phyloP scores from a whole-genome alignment of 768 basidiomycete species.

The Podaxis sp. region DNA sequence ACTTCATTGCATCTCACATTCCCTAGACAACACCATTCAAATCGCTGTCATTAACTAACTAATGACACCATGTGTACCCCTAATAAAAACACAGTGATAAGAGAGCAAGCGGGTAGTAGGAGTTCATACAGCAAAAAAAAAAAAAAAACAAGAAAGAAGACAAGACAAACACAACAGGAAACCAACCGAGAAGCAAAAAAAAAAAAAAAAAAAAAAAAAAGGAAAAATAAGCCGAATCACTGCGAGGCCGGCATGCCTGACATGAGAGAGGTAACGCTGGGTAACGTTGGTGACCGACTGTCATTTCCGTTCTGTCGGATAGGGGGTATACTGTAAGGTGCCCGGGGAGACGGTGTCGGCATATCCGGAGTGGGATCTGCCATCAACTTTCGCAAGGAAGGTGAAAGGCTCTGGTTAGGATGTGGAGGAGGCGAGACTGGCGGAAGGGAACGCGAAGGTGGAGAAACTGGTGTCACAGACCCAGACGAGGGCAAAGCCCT shows the following conservation, averaged over 20 bases:
- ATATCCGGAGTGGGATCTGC: slow-evolving; percentile 52
- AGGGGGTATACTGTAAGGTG: slow-evolving; percentile 31
- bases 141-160: neutral
- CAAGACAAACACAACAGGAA: slow-evolving; percentile 2
- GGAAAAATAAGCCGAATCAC: neutral
- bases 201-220: neutral
- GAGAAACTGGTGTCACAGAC: slow-evolving; percentile 28
- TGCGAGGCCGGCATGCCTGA: slow-evolving; percentile 11
- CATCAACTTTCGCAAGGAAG: slow-evolving; percentile 57
- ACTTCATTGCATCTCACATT: neutral
- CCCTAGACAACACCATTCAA: neutral
- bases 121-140: neutral
- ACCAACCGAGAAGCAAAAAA: slow-evolving; percentile 5
- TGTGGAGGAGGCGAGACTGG: slow-evolving; percentile 29
- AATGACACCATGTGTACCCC: slow-evolving; percentile 5
- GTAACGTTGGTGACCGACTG: slow-evolving; percentile 25
- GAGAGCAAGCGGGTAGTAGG: slow-evolving; percentile 3
- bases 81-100: slow-evolving; percentile 6
- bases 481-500: slow-evolving; percentile 22
- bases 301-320: slow-evolving; percentile 23
- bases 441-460: slow-evolving; percentile 5
- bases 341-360: slow-evolving; percentile 35
- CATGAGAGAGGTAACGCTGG: slow-evolving; percentile 24
- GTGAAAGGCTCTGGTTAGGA: slow-evolving; percentile 50
- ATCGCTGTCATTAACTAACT: slow-evolving; percentile 2